Evolutionary conservation across 345 rosid species (phyloP).

Genomic region (Nasturtium officinale): DNA sequence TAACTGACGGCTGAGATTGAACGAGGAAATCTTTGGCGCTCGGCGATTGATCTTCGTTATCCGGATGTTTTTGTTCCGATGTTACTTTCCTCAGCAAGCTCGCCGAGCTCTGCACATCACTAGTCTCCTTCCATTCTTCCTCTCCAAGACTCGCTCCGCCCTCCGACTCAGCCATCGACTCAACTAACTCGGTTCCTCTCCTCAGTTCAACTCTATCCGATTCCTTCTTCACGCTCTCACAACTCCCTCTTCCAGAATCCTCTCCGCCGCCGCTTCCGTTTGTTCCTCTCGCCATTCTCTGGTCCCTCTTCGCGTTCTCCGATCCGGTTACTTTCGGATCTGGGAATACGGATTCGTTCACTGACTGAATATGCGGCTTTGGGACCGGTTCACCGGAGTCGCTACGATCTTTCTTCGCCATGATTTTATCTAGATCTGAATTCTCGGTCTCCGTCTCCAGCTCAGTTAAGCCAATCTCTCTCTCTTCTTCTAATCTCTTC

Average conservation of each 20-base stretch:
- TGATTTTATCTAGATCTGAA: constrained; percentile 51
- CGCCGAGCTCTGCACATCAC: constrained; percentile 68
- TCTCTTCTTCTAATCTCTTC: constrained; percentile 63
- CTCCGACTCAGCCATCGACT: constrained; percentile 43
- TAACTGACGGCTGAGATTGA: constrained; percentile 58
- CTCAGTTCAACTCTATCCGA: constrained; percentile 31
- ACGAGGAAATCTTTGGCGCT: constrained; percentile 3
- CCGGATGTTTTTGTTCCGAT: constrained; percentile 34
- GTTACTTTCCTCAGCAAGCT: constrained; percentile 46
- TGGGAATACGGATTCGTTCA: constrained; percentile 40
- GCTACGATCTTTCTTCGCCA: background rate
- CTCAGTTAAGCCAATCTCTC: constrained; percentile 43
- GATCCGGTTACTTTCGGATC: constrained; percentile 46
- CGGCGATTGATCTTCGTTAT: constrained; percentile 45
- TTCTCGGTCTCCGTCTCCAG: constrained; percentile 25
- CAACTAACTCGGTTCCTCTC: constrained; percentile 27
- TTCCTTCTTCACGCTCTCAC: constrained; percentile 44
- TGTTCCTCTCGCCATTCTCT: constrained; percentile 8
- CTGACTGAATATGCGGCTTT: background rate
- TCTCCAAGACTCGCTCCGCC: constrained; percentile 11
- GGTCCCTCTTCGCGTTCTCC: constrained; percentile 30
- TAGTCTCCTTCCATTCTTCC: constrained; percentile 33
- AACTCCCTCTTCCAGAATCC: constrained; percentile 49
- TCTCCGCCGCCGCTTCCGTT: constrained; percentile 19
- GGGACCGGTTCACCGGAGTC: background rate